These are phyloP conservation scores for Calonectria pteridis DNA, from an alignment of 2,329 filamentous ascomycete genomes.

Conservation along the genomic window DNA sequence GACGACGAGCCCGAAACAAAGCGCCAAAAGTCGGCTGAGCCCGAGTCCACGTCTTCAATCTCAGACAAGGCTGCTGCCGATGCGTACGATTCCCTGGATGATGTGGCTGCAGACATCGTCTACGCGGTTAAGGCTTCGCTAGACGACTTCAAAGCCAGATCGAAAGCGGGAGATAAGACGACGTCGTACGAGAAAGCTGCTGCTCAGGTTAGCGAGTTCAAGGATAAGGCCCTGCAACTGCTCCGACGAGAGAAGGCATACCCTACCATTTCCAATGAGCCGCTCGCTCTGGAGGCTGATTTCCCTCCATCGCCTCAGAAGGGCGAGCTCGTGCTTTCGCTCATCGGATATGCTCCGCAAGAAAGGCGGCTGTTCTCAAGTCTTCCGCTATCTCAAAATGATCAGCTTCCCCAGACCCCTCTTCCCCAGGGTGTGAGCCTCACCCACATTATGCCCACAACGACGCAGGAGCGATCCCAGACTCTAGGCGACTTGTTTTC, in stretches of 20 bases:
- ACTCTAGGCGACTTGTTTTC: constrained; percentile 82
- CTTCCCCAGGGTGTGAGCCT: constrained; percentile 80
- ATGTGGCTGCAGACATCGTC: constrained; percentile 71
- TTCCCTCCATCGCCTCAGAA: constrained; percentile 53
- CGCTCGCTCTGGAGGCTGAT: constrained; percentile 56
- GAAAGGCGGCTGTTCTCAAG: constrained; percentile 89
- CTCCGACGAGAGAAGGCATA: constrained; percentile 72
- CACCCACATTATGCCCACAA: constrained; percentile 51
- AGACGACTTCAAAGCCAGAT: constrained; percentile 57
- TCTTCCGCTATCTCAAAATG: constrained; percentile 61
- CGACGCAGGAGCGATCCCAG: constrained; percentile 61
- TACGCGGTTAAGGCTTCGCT: constrained; percentile 61
- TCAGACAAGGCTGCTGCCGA: constrained; percentile 65
- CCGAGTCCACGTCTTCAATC: constrained; percentile 55
- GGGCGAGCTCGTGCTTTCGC: constrained; percentile 75
- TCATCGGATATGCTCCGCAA: constrained; percentile 80
- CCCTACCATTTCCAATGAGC: constrained; percentile 54
- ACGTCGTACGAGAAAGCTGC: constrained; percentile 51
- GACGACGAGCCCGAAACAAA: constrained; percentile 69
- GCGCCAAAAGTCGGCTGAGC: constrained; percentile 68
- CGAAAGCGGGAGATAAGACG: constrained; percentile 47
- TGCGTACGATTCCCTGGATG: constrained; percentile 72
- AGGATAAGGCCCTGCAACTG: constrained; percentile 71
- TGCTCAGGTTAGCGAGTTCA: constrained; percentile 67
- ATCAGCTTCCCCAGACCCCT: constrained; percentile 56